phyloP scores from a whole-genome alignment of 2,329 filamentous ascomycete species.

The Hymenoscyphus linearis region DNA sequence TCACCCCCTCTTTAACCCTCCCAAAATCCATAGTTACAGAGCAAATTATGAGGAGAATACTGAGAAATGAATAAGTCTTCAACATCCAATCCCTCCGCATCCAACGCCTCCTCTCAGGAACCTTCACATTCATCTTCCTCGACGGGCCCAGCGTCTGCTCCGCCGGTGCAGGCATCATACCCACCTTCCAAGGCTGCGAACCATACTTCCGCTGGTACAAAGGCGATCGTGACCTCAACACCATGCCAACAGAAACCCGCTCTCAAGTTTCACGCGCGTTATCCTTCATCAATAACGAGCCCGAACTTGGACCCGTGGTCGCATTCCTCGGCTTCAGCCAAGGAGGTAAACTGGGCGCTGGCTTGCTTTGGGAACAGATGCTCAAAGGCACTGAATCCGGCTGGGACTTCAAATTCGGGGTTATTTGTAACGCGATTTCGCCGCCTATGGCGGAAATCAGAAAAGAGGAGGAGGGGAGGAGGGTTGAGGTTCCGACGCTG shows the following conservation, averaged over 20 bases:
- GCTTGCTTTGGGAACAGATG: constrained; percentile 59
- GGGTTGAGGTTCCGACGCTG: constrained; percentile 18
- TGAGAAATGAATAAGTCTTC: constrained; percentile 8
- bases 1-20: not conserved
- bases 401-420: constrained; percentile 19
- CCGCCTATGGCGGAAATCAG: constrained; percentile 14
- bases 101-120: constrained; percentile 8
- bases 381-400: constrained; percentile 4
- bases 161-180: constrained; percentile 17
- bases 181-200: constrained; percentile 16
- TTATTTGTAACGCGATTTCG: constrained; percentile 16
- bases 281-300: not conserved
- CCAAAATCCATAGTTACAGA: no score
- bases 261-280: constrained; percentile 3
- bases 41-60: not conserved
- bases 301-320: constrained; percentile 36
- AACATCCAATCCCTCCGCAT: constrained; percentile 15
- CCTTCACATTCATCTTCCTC: constrained; percentile 16
- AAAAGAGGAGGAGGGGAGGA: constrained; percentile 9
- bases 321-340: constrained; percentile 62
- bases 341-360: constrained; percentile 57
- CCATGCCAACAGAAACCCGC: constrained; percentile 6
- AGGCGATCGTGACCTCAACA: not conserved
- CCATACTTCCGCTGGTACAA: constrained; percentile 16
- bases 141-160: constrained; percentile 12